Conservation (phyloP, 2,329 filamentous ascomycete species). For the Aspergillus ochraceoroseus region DNA sequence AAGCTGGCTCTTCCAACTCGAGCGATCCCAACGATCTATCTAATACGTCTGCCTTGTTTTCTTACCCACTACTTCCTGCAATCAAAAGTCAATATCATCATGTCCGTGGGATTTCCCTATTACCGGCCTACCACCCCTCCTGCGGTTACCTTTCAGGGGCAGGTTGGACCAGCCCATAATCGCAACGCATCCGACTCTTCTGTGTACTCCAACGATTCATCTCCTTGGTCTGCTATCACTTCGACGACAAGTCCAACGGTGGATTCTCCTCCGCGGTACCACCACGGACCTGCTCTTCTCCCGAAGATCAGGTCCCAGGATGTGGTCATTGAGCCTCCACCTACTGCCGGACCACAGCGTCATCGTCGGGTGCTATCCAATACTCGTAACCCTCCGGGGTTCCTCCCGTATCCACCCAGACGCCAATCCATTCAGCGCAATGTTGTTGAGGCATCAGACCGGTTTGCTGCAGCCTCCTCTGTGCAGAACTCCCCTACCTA, state of each 20-base stretch:
- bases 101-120: slow-evolving; percentile 42
- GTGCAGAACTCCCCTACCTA: slow-evolving; percentile 40
- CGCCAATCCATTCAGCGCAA: slow-evolving; percentile 45
- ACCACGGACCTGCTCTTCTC: slow-evolving; percentile 68
- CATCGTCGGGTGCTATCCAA: slow-evolving; percentile 51
- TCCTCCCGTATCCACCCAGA: slow-evolving; percentile 48
- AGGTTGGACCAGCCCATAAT: slow-evolving; percentile 45
- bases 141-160: slow-evolving; percentile 34
- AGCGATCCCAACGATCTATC: not conserved
- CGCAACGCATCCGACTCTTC: slow-evolving; percentile 63
- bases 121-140: slow-evolving; percentile 47
- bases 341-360: slow-evolving; percentile 51
- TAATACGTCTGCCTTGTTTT: slow-evolving; percentile 6
- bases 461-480: slow-evolving; percentile 44
- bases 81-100: slow-evolving; percentile 31
- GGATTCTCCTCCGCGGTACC: slow-evolving; percentile 65
- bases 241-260: slow-evolving; percentile 64
- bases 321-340: slow-evolving; percentile 62
- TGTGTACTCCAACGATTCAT: slow-evolving; percentile 62
- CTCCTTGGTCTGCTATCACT: slow-evolving; percentile 64
- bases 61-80: not conserved
- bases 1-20: slow-evolving; percentile 25
- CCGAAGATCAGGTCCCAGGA: slow-evolving; percentile 85
- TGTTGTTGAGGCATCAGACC: slow-evolving; percentile 45
- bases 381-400: slow-evolving; percentile 49